These are phyloP conservation scores for Myxozyma lipomycoides DNA, from an alignment of 805 yeast genomes.

Conservation along the genomic window DNA sequence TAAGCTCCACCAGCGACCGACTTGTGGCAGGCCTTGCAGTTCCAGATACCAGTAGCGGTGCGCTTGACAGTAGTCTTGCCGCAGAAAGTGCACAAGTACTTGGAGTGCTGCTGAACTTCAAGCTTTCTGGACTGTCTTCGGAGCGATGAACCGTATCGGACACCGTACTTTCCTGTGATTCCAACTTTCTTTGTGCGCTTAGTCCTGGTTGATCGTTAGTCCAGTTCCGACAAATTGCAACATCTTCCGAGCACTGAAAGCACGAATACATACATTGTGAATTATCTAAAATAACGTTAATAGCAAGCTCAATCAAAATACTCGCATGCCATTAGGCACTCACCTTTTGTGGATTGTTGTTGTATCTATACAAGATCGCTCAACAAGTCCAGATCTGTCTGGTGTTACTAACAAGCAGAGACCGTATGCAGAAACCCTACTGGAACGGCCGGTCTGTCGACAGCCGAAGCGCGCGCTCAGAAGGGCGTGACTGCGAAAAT, in stretches of 20 bases:
- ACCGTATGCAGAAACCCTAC: too few species aligned
- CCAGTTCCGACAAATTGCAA: neutral
- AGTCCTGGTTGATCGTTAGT: constrained; percentile 56
- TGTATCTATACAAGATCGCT: too few species aligned
- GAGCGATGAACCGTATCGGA: constrained; percentile 99
- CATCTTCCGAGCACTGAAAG: too few species aligned
- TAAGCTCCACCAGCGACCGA: constrained; percentile 99
- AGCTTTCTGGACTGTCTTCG: constrained; percentile 99
- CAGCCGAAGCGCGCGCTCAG: too few species aligned
- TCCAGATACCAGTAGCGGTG: constrained; percentile 99
- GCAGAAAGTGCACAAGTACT: constrained; percentile 99
- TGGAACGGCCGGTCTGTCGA: too few species aligned
- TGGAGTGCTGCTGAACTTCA: constrained; percentile 98
- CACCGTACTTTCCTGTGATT: constrained; percentile 99
- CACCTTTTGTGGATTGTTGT: too few species aligned
- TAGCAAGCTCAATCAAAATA: too few species aligned
- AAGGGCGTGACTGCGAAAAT: too few species aligned
- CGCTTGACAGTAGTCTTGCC: constrained; percentile 98
- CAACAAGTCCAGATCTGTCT: too few species aligned
- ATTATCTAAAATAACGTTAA: neutral
- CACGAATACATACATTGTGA: constrained; percentile 3
- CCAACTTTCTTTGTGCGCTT: constrained; percentile 99
- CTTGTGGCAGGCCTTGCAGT: constrained; percentile 90
- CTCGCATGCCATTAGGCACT: too few species aligned
- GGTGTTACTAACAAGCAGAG: too few species aligned